These are phyloP conservation scores for Lipomyces lipofer DNA, from an alignment of 805 yeast genomes.

Conservation along the genomic window DNA sequence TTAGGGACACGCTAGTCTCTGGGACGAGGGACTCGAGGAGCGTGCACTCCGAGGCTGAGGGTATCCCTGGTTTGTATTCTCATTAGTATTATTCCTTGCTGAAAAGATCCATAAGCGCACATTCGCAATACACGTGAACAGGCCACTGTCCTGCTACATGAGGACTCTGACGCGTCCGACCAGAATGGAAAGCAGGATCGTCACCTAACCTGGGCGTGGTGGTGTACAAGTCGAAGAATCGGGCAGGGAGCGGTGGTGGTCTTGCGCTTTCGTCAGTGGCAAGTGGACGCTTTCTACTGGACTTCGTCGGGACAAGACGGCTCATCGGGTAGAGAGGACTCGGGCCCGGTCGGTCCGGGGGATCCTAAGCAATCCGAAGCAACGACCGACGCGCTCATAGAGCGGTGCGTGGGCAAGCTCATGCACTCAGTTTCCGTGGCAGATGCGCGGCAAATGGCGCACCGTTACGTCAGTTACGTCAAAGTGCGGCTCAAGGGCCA, in stretches of 20 bases:
- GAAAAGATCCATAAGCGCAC: neutral
- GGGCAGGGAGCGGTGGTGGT: conserved; percentile 27
- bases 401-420: too few relatives aligned
- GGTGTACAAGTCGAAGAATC: conserved; percentile 23
- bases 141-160: conserved; percentile 28
- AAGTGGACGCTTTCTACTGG: too few relatives aligned
- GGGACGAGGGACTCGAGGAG: conserved; percentile 12
- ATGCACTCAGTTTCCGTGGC: too few relatives aligned
- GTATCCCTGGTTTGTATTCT: conserved; percentile 9
- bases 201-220: conserved; percentile 25
- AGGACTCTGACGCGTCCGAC: conserved; percentile 20
- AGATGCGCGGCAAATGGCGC: too few relatives aligned
- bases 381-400: too few relatives aligned
- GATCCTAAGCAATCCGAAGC: too few relatives aligned
- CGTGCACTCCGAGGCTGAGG: conserved; percentile 1
- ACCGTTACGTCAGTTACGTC: too few relatives aligned
- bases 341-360: too few relatives aligned
- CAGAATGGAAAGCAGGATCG: conserved; percentile 24
- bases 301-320: too few relatives aligned
- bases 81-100: neutral
- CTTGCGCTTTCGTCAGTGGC: too few relatives aligned
- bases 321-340: too few relatives aligned
- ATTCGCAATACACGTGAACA: conserved; percentile 26
- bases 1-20: conserved; percentile 12
- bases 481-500: too few relatives aligned